Conservation (phyloP, 1,284 basidiomycete genomes). For the Psilocybe mexicana region DNA sequence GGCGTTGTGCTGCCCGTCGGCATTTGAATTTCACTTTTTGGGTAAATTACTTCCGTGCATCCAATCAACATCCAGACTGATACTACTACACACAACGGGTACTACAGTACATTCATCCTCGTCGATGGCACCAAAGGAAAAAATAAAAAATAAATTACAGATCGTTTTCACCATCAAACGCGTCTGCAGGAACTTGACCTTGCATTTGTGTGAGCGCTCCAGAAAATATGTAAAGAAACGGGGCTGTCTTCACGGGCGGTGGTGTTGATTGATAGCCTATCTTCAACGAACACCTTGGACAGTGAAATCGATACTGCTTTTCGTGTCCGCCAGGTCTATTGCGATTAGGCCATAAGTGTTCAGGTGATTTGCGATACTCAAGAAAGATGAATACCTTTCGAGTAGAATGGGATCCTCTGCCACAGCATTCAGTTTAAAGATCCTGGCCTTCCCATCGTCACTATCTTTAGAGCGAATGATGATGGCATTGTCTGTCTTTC, state of each 20-base stretch:
- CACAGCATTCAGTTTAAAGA: slow-evolving; percentile 78
- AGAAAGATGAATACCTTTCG: slow-evolving; percentile 56
- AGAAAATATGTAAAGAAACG: slow-evolving; percentile 71
- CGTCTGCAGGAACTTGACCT: slow-evolving; percentile 75
- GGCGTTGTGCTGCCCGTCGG: slow-evolving; percentile 1
- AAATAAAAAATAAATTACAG: slow-evolving; percentile 9
- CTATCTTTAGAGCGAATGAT: slow-evolving; percentile 70
- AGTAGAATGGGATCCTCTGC: slow-evolving; percentile 65
- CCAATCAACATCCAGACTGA: background rate
- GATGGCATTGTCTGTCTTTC: slow-evolving; percentile 72
- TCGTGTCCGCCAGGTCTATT: slow-evolving; percentile 65
- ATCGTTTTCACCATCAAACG: slow-evolving; percentile 63
- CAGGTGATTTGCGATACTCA: background rate
- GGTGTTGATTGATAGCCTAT: slow-evolving; percentile 76
- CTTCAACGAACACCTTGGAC: slow-evolving; percentile 71
- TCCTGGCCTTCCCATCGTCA: slow-evolving; percentile 54
- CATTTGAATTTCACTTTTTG: slow-evolving; percentile 4
- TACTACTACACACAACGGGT: background rate
- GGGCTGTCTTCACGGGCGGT: slow-evolving; percentile 69
- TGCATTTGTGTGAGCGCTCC: slow-evolving; percentile 78
- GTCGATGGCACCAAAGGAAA: no score
- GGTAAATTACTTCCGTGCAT: slow-evolving; percentile 13
- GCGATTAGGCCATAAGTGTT: background rate
- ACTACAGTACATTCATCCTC: no score
- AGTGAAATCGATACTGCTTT: slow-evolving; percentile 72